Evolutionary conservation across 192 early-diverging fungal species (phyloP).

Genomic region (Gigaspora rosea): DNA sequence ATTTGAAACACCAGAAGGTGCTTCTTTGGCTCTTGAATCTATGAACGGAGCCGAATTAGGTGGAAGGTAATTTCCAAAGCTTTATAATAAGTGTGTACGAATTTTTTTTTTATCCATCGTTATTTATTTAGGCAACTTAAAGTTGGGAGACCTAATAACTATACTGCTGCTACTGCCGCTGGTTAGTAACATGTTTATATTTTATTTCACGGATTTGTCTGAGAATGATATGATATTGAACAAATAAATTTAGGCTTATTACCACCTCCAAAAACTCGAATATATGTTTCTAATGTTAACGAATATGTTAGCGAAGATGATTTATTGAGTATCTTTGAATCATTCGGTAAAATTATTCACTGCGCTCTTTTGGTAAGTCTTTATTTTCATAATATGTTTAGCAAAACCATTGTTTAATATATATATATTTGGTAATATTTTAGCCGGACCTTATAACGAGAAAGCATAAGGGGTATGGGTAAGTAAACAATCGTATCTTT

Average conservation of each 20-base stretch:
- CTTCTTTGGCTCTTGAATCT: slow-evolving; percentile 72
- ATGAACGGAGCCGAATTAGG: slow-evolving; percentile 85
- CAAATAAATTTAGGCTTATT: slow-evolving; percentile 49
- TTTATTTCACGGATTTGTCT: neutral
- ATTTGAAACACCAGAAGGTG: slow-evolving; percentile 85
- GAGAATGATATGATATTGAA: slow-evolving; percentile 11
- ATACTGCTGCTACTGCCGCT: slow-evolving; percentile 58
- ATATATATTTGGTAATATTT: neutral
- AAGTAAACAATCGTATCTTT: slow-evolving; percentile 35
- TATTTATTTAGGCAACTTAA: slow-evolving; percentile 55
- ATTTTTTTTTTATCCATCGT: too few relatives aligned
- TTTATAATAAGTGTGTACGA: slow-evolving; percentile 12
- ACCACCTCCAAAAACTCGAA: slow-evolving; percentile 60
- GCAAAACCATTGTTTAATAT: too few relatives aligned
- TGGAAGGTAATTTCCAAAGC: slow-evolving; percentile 55
- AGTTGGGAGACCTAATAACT: slow-evolving; percentile 88
- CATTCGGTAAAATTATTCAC: slow-evolving; percentile 76
- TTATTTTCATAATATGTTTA: neutral
- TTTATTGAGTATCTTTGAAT: slow-evolving; percentile 76
- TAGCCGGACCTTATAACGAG: slow-evolving; percentile 69
- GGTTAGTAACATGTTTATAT: slow-evolving; percentile 32
- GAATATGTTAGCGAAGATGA: slow-evolving; percentile 72
- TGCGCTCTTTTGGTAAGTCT: slow-evolving; percentile 68
- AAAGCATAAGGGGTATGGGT: slow-evolving; percentile 84
- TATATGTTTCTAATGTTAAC: slow-evolving; percentile 87